Evolutionary conservation across 2,329 filamentous ascomycete species (phyloP), one percentile per base, ranked within the genome.

Genomic region (Aspergillus transmontanensis): DNA sequence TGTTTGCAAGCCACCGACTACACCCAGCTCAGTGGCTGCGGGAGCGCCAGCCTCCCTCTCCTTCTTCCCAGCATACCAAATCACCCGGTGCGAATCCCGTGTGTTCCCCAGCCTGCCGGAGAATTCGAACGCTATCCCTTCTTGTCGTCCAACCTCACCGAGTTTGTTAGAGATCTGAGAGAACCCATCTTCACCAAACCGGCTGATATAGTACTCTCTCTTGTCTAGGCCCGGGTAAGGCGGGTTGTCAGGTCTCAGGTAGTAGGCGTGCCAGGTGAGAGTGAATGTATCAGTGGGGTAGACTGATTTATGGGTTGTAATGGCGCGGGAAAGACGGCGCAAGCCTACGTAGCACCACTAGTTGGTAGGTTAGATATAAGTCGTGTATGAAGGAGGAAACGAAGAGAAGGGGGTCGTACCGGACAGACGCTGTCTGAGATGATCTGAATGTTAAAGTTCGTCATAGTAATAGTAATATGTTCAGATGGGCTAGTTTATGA

Each of bases 351-450:
- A 95, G 83, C 93, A 91, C 85, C 87, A 79, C 73, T 79, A 16
- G 59, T 23, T 9, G 62, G 58, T 69, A 56, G 59, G 59, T 58
- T 34, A 32, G 66, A 60, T 30, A 58, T 61, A 21, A 21, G 30
- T 39, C 6, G 53, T 60, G 21, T 32, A 57, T 36, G 51, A 46
- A 36, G 23, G 6, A 32, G 9, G 2, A 10, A 30, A 9, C 32
- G 14, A 26, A 34, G 34, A 54, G 51, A 26, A 30, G 21, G 12
- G 34, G 11, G 65, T 63, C 51, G 48, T 68, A 79, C 82, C 72
- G 92, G 90, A 75, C 92, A 96, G 69, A 95, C 86, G 2, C 88
- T 91, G 79, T 96, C 93, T n/a, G 87, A 92, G 63, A 93, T 87
- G 73, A 93, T 86, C 63, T 89, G 87, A 78, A 96, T 90, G 65